A percentile compares a stretch with the other conserved stretches of the same genome.
Evolutionary conservation across 768 basidiomycete species (phyloP).

Genomic region (Porpolomopsis calyptriformis): DNA sequence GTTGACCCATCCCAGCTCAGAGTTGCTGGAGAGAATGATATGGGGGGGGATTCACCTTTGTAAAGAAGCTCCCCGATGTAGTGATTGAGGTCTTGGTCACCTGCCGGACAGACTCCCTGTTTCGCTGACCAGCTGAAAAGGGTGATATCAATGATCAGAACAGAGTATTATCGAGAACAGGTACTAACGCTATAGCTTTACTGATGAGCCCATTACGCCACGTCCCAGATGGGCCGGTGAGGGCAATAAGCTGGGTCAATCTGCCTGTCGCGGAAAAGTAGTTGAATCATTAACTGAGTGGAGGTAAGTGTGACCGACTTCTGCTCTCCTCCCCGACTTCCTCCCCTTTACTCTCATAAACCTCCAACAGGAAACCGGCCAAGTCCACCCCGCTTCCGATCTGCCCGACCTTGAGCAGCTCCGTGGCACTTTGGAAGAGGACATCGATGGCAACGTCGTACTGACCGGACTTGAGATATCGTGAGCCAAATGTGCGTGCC

Average conservation of each 20-base stretch:
- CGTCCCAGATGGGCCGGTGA: conserved; percentile 64
- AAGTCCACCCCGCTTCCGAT: conserved; percentile 88
- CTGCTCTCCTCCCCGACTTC: conserved; percentile 64
- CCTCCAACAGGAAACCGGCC: conserved; percentile 65
- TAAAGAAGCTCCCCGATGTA: conserved; percentile 83
- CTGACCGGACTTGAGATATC: conserved; percentile 72
- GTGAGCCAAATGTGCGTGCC: conserved; percentile 86
- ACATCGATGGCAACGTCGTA: conserved; percentile 86
- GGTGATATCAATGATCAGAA: conserved; percentile 14
- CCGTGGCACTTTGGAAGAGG: conserved; percentile 80
- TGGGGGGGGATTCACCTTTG: conserved; percentile 62
- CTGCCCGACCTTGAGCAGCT: conserved; percentile 81
- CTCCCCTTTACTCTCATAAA: conserved; percentile 70
- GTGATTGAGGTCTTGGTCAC: conserved; percentile 80
- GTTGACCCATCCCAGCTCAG: too few species aligned
- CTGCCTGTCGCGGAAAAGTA: conserved; percentile 42
- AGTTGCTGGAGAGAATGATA: too few species aligned
- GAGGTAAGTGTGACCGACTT: conserved; percentile 40
- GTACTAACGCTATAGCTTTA: conserved; percentile 68
- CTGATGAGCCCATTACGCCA: conserved; percentile 92
- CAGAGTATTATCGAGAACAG: conserved; percentile 2
- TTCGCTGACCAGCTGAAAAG: conserved; percentile 92
- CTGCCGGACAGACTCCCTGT: conserved; percentile 67
- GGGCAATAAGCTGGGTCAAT: conserved; percentile 83
- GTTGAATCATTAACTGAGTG: not conserved